A percentile compares a stretch with the other conserved stretches of the same genome.
phyloP scores from a whole-genome alignment of 2,329 filamentous ascomycete genomes.

The Plenodomus biglobosus region DNA sequence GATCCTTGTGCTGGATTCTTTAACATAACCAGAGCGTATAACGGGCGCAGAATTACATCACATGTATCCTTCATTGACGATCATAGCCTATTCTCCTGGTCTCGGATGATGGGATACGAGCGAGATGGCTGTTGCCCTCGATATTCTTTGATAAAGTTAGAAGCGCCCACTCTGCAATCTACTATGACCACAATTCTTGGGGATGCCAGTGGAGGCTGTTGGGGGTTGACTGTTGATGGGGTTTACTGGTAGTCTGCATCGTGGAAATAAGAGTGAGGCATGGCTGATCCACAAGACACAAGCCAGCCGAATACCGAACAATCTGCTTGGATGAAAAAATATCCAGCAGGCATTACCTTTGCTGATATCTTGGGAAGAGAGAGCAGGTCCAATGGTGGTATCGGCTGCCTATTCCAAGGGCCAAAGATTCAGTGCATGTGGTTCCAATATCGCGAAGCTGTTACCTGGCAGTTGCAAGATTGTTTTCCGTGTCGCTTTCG shows the following conservation, averaged over 20 bases:
- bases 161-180: constrained; percentile 29
- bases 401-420: constrained; percentile 23
- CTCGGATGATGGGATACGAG: constrained; percentile 27
- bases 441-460: constrained; percentile 27
- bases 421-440: constrained; percentile 31
- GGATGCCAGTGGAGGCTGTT: constrained; percentile 27
- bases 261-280: constrained; percentile 28
- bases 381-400: constrained; percentile 23
- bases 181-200: constrained; percentile 33
- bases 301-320: constrained; percentile 4
- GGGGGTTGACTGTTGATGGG: constrained; percentile 33
- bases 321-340: constrained; percentile 23
- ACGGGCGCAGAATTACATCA: constrained; percentile 19
- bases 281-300: constrained; percentile 18
- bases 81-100: constrained; percentile 30
- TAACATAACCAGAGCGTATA: constrained; percentile 23
- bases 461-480: constrained; percentile 23
- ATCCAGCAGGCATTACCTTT: constrained; percentile 28
- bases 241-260: constrained; percentile 30
- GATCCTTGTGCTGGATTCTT: constrained; percentile 30
- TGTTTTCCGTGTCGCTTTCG: constrained; percentile 24
- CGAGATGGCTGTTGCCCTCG: constrained; percentile 26
- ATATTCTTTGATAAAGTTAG: constrained; percentile 22
- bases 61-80: constrained; percentile 34
- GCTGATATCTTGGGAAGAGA: constrained; percentile 23